Conservation (phyloP, 139 green algal species). For the Tetraselmis chui region DNA sequence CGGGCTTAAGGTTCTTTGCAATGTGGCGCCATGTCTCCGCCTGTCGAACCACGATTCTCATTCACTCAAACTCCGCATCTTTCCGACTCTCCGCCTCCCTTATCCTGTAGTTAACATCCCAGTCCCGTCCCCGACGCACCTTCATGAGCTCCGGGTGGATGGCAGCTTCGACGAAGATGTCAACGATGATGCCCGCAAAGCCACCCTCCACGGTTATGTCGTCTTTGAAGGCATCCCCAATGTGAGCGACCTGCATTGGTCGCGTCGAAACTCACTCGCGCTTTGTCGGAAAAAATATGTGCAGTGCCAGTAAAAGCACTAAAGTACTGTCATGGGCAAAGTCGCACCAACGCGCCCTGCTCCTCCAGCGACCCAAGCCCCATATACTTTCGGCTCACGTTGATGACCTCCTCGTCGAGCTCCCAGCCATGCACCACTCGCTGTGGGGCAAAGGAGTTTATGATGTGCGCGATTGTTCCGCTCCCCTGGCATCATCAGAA, state of each 20-base stretch:
- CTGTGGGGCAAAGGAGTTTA: constrained; percentile 7
- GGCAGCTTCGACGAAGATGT: constrained; percentile 6
- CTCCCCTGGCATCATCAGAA: background rate
- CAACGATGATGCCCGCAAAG: constrained; percentile 16
- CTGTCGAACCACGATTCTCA: too few species aligned
- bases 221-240: constrained; percentile 1
- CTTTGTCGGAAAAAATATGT: too few species aligned
- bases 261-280: too few species aligned
- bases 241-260: background rate
- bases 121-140: too few species aligned
- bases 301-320: too few species aligned
- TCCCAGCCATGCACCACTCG: constrained; percentile 15
- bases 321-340: too few species aligned
- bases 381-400: background rate
- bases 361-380: constrained; percentile 3
- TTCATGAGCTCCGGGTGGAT: constrained; percentile 7
- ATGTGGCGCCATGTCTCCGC: background rate
- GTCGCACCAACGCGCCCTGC: constrained; percentile 3
- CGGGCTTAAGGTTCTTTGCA: background rate
- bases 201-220: constrained; percentile 3
- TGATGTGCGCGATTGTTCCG: constrained; percentile 7
- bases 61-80: too few species aligned
- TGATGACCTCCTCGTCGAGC: constrained; percentile 10
- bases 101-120: too few species aligned
- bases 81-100: too few species aligned